Base-by-base conservation (phyloP, 305 asterid species). In the Caryopteris hybrid region DNA sequence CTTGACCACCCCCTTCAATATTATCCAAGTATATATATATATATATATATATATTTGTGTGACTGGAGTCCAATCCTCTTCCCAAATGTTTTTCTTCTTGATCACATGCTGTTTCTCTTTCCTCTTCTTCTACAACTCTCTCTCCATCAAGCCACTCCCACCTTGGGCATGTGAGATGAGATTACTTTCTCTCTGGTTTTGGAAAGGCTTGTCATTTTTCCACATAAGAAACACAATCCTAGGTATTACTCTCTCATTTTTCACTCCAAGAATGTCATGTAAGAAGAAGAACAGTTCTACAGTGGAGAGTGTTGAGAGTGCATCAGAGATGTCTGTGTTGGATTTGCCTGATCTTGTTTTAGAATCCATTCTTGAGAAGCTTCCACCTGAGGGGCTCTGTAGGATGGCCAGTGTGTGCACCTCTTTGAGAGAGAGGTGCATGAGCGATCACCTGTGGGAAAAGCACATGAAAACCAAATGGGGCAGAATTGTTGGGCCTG, bases 281-380 rank as follows among this genome's bases (percentile, higher is more conserved):
- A 83, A 80, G 86, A 80, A 78, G 76, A 87, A 86, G 68, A 69
- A 36, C 41, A 64, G 46, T 34, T 41, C 76, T 52, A 83, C 74
- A 66, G 79, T 73, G 3, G 87, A 81, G 45, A 74, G 54, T 57
- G 36, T 59, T 11, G 82, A 77, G 61, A 22, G 14, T 42, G 38
- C 22, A 3, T 59, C 78, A 5, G 83, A 74, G 12, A 72, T 80
- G 79, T 82, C 85, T 21, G 48, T 92, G 12, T 31, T 92, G 63
- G 97, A 90, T 68, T 85, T 92, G 79, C 98, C 98, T 67, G 98
- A 92, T 74, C 86, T 92, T 46, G 97, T 77, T 3, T 45, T 90
- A 31, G 98, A 90, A 59, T 72, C 89, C 83, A 90, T 92, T 74
- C 96, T 92, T 27, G 97, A 92, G 74, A 90, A 80, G 80, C 86